Conservation (phyloP, 306 rosid genomes). For the Dryas octopetala region DNA sequence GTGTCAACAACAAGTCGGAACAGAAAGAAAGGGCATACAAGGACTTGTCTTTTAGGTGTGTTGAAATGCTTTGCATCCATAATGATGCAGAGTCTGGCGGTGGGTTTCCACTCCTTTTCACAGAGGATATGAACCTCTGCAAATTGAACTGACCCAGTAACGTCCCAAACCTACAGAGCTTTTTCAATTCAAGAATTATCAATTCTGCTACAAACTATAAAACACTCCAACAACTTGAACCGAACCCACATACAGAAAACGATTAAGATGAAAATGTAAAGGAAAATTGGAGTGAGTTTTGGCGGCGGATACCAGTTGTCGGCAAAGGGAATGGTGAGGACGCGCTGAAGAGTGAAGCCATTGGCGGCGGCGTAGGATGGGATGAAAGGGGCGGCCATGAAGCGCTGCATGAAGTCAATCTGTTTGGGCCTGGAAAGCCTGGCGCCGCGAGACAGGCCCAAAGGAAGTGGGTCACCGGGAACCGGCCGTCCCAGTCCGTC, state of each 20-base stretch:
- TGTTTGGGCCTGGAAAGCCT: constrained; percentile 74
- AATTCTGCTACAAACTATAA: neutral
- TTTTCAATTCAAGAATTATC: constrained; percentile 28
- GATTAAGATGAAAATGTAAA: neutral
- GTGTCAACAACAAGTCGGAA: constrained; percentile 60
- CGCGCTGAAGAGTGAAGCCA: constrained; percentile 62
- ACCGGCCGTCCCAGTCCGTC: constrained; percentile 64
- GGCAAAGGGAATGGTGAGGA: constrained; percentile 56
- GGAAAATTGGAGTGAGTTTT: neutral
- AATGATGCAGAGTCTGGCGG: constrained; percentile 39
- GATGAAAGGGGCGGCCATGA: constrained; percentile 62
- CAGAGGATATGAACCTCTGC: constrained; percentile 64
- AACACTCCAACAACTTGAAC: neutral
- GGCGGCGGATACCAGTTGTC: constrained; percentile 47
- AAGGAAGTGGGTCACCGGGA: constrained; percentile 62
- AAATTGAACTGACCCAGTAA: constrained; percentile 85
- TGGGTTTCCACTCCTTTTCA: constrained; percentile 42
- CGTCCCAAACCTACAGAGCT: constrained; percentile 62
- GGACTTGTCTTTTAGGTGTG: constrained; percentile 55
- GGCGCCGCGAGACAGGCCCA: constrained; percentile 69
- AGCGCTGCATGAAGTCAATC: constrained; percentile 77
- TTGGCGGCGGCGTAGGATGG: constrained; percentile 47
- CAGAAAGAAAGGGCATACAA: constrained; percentile 71
- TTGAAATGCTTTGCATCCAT: constrained; percentile 47
- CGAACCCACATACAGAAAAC: neutral